Percentiles rank a stretch among this genome's conserved stretches.
Evolutionary conservation across 2,329 filamentous ascomycete species (phyloP).

Genomic region (Ceratocystis lukuohia): DNA sequence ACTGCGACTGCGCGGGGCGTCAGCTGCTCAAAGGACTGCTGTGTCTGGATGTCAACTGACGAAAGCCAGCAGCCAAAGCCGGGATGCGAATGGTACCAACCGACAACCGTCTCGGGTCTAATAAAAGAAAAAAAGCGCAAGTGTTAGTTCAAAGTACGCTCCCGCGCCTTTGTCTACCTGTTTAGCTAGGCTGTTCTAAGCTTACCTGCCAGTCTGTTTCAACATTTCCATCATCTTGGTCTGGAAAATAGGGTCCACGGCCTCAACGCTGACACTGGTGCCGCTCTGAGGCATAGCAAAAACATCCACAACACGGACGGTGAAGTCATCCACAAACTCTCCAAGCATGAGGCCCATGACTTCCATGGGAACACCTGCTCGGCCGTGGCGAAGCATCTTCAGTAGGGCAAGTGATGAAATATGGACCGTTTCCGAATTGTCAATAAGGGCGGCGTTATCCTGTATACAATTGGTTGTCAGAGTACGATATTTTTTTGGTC

Average conservation of each 20-base stretch:
- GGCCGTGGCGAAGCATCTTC: slow-evolving; percentile 97
- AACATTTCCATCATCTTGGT: slow-evolving; percentile 99
- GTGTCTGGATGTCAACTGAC: slow-evolving; percentile 97
- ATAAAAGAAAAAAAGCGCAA: background rate
- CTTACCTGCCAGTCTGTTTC: slow-evolving; percentile 84
- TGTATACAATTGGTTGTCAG: slow-evolving; percentile 27
- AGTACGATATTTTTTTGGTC: background rate
- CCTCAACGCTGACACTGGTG: slow-evolving; percentile 95
- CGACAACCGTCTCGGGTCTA: slow-evolving; percentile 91
- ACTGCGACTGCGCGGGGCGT: slow-evolving; percentile 94
- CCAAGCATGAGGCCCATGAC: slow-evolving; percentile 91
- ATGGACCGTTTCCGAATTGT: slow-evolving; percentile 98
- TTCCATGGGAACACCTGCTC: slow-evolving; percentile 97
- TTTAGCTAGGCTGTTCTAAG: slow-evolving; percentile 1
- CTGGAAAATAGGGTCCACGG: slow-evolving; percentile 96
- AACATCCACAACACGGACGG: slow-evolving; percentile 92
- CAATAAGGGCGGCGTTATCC: slow-evolving; percentile 85
- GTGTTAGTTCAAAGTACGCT: background rate
- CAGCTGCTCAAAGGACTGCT: slow-evolving; percentile 98
- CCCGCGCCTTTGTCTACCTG: no score
- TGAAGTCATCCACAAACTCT: slow-evolving; percentile 37
- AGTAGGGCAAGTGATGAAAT: slow-evolving; percentile 93
- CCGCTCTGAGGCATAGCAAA: slow-evolving; percentile 99
- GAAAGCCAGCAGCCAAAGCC: slow-evolving; percentile 99
- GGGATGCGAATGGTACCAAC: slow-evolving; percentile 99